Evolutionary conservation across 1,284 basidiomycete species (phyloP).

Genomic region (Naganishia sp.): DNA sequence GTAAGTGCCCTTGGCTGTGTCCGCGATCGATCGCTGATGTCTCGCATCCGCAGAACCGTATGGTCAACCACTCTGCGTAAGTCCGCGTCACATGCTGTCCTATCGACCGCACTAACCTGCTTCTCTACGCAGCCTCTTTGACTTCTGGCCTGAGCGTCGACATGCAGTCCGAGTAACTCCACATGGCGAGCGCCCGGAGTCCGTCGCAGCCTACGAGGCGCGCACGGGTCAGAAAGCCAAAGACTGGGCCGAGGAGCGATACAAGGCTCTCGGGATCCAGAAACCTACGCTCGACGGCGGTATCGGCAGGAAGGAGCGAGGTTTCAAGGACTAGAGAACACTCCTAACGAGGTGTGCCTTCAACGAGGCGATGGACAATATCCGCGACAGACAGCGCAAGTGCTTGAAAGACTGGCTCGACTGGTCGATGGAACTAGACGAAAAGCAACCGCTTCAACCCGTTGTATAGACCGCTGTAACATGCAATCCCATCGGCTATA

Average conservation of each 20-base stretch:
- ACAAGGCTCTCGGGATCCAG: slow-evolving; percentile 43
- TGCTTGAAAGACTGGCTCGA: background rate
- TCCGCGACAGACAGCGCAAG: background rate
- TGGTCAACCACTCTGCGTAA: slow-evolving; percentile 72
- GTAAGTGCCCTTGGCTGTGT: background rate
- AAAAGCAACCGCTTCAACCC: slow-evolving; percentile 20
- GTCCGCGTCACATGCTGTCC: slow-evolving; percentile 64
- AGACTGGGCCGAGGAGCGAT: slow-evolving; percentile 51
- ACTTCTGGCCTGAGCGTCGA: slow-evolving; percentile 71
- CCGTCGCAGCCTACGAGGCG: slow-evolving; percentile 72
- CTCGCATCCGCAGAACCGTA: slow-evolving; percentile 44
- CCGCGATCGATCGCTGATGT: background rate
- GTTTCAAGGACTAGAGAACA: slow-evolving; percentile 47
- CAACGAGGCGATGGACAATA: slow-evolving; percentile 23
- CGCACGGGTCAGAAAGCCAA: slow-evolving; percentile 49
- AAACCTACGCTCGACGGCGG: slow-evolving; percentile 45
- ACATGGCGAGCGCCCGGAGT: slow-evolving; percentile 71
- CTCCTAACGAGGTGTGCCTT: background rate
- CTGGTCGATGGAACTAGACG: background rate
- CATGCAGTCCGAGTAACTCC: slow-evolving; percentile 80
- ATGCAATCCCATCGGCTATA: no score
- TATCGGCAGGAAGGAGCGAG: slow-evolving; percentile 42
- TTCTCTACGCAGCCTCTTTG: slow-evolving; percentile 54
- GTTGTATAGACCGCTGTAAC: slow-evolving; percentile 17
- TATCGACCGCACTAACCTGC: slow-evolving; percentile 1